Evolutionary conservation across 2,329 filamentous ascomycete species (phyloP).

Genomic region (Aspergillus sp.): DNA sequence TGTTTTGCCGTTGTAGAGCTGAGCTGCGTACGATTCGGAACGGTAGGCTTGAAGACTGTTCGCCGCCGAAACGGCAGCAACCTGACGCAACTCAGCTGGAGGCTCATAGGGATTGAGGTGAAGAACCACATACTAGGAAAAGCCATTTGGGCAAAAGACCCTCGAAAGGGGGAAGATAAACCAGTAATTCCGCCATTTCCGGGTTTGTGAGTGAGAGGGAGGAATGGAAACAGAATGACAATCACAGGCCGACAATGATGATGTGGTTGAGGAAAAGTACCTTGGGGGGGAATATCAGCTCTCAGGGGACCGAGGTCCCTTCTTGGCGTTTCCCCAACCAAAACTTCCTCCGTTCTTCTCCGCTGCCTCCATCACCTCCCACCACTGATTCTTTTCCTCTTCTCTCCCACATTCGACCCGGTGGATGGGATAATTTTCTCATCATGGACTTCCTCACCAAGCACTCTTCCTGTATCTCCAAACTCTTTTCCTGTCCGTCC

Average conservation of each 20-base stretch:
- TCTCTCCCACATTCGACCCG: neutral
- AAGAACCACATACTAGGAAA: slow-evolving; percentile 50
- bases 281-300: neutral
- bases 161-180: slow-evolving; percentile 37
- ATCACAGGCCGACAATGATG: neutral
- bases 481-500: slow-evolving; percentile 27
- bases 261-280: neutral
- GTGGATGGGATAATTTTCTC: slow-evolving; percentile 1
- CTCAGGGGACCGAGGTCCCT: neutral
- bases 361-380: slow-evolving; percentile 1
- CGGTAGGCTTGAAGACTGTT: slow-evolving; percentile 83
- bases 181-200: slow-evolving; percentile 25
- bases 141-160: slow-evolving; percentile 65
- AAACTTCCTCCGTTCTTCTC: neutral
- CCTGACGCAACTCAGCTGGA: slow-evolving; percentile 47
- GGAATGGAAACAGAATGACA: neutral
- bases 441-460: slow-evolving; percentile 34
- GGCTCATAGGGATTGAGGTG: slow-evolving; percentile 5
- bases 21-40: slow-evolving; percentile 77
- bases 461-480: slow-evolving; percentile 29
- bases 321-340: neutral
- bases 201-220: neutral
- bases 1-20: slow-evolving; percentile 67
- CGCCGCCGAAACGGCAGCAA: slow-evolving; percentile 75
- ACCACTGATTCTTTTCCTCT: neutral